Conservation (phyloP, 208 protist species). For the Eutreptiella sp. region DNA sequence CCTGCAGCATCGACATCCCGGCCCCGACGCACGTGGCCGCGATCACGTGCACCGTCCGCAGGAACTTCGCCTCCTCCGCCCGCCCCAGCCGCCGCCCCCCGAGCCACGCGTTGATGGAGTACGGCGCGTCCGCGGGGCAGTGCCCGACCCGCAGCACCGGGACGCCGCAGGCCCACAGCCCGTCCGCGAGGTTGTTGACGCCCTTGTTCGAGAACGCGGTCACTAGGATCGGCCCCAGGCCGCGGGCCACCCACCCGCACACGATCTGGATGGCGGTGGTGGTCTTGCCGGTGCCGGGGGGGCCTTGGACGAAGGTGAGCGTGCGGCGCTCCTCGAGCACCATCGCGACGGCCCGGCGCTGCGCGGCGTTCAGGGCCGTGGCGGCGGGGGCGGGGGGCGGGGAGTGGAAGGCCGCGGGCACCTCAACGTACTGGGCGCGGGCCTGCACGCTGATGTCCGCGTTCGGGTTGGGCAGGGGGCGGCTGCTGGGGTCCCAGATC, state of each 20-base stretch:
- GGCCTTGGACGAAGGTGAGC: slow-evolving; percentile 17
- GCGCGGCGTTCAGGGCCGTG: neutral
- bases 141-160: slow-evolving; percentile 1
- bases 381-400: neutral
- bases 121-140: neutral
- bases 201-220: slow-evolving; percentile 18
- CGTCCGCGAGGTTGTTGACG: slow-evolving; percentile 20
- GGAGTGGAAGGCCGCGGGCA: too few relatives aligned
- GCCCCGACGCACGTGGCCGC: slow-evolving; percentile 20
- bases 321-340: slow-evolving; percentile 4
- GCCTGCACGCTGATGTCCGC: neutral
- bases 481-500: neutral
- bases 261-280: slow-evolving; percentile 21
- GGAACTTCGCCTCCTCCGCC: neutral
- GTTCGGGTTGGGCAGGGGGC: neutral
- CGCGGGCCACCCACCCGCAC: neutral
- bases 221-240: slow-evolving; percentile 8
- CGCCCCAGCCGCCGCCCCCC: too few relatives aligned
- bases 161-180: slow-evolving; percentile 7
- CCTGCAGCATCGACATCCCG: slow-evolving; percentile 9
- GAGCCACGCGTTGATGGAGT: neutral
- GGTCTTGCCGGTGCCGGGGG: slow-evolving; percentile 19
- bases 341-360: neutral
- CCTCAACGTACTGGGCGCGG: neutral
- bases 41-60: slow-evolving; percentile 11